Percentiles rank a stretch among this genome's conserved stretches.
Evolutionary conservation across 768 basidiomycete genomes (phyloP).

Genomic region (Amanita phalloides): DNA sequence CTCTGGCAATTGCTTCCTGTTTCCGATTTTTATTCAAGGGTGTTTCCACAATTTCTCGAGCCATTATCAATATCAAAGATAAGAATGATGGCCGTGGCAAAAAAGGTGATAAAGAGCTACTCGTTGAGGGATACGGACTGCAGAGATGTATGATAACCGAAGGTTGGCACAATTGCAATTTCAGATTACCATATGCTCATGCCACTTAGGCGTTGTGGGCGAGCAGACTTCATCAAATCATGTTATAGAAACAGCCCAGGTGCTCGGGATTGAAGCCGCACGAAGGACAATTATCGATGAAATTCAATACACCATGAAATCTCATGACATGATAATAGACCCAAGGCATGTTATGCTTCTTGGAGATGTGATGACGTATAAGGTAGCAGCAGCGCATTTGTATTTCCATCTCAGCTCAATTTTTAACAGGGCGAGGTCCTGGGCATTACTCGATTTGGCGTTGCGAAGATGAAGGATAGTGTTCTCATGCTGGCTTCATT

Average conservation of each 20-base stretch:
- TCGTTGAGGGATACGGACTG: conserved; percentile 95
- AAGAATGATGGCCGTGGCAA: conserved; percentile 70
- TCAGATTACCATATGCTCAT: conserved; percentile 1
- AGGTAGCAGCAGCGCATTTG: conserved; percentile 35
- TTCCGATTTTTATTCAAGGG: conserved; percentile 38
- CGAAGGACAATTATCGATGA: conserved; percentile 91
- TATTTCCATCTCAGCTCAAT: not conserved
- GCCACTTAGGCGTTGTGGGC: conserved; percentile 76
- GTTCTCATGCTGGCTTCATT: conserved; percentile 99
- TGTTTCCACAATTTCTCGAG: conserved; percentile 77
- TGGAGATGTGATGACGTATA: conserved; percentile 98
- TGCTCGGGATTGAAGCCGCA: conserved; percentile 97
- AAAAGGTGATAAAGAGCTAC: conserved; percentile 82
- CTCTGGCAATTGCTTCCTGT: not conserved
- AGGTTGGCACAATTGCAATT: conserved; percentile 37
- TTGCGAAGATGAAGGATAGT: conserved; percentile 99
- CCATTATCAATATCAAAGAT: conserved; percentile 93
- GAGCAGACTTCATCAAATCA: conserved; percentile 92
- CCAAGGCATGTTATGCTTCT: conserved; percentile 97
- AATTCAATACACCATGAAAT: conserved; percentile 94
- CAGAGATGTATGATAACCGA: conserved; percentile 97
- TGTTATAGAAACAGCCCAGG: conserved; percentile 90
- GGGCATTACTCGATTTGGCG: conserved; percentile 97
- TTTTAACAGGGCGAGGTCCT: conserved; percentile 78
- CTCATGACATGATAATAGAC: conserved; percentile 97